These are phyloP conservation scores for Fomitopsis palustris DNA, from an alignment of 1,284 basidiomycete species.

Conservation along the genomic window DNA sequence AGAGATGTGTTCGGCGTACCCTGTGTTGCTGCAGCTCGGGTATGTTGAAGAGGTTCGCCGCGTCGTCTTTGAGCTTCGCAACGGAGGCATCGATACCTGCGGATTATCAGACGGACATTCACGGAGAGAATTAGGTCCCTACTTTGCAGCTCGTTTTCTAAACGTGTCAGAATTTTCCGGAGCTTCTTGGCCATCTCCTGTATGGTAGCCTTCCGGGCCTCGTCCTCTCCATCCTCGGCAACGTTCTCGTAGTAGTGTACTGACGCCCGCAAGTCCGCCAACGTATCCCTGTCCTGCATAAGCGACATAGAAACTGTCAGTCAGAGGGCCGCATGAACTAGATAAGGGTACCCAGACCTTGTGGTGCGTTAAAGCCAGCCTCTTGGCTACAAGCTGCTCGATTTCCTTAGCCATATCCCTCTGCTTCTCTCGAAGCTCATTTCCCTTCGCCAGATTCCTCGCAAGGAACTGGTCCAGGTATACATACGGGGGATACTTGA, in stretches of 20 bases:
- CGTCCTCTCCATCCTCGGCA: constrained; percentile 45
- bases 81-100: constrained; percentile 53
- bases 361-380: constrained; percentile 43
- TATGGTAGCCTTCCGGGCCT: constrained; percentile 42
- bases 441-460: constrained; percentile 49
- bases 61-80: constrained; percentile 38
- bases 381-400: constrained; percentile 40
- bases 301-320: background rate
- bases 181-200: constrained; percentile 44
- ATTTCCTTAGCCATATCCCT: constrained; percentile 46
- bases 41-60: constrained; percentile 48
- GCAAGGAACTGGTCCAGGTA: constrained; percentile 70
- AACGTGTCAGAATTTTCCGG: constrained; percentile 43
- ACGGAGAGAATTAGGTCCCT: constrained; percentile 7
- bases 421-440: constrained; percentile 42
- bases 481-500: constrained; percentile 59
- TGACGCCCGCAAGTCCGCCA: constrained; percentile 54
- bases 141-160: constrained; percentile 57
- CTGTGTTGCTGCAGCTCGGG: constrained; percentile 58
- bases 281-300: constrained; percentile 54
- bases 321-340: background rate
- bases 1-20: constrained; percentile 34
- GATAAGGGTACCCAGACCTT: constrained; percentile 43
- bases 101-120: background rate
- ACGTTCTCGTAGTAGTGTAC: constrained; percentile 70